Percentiles rank a stretch among this genome's conserved stretches.
phyloP scores from a whole-genome alignment of 2,329 filamentous ascomycete species.

The Talaromyces sp. region DNA sequence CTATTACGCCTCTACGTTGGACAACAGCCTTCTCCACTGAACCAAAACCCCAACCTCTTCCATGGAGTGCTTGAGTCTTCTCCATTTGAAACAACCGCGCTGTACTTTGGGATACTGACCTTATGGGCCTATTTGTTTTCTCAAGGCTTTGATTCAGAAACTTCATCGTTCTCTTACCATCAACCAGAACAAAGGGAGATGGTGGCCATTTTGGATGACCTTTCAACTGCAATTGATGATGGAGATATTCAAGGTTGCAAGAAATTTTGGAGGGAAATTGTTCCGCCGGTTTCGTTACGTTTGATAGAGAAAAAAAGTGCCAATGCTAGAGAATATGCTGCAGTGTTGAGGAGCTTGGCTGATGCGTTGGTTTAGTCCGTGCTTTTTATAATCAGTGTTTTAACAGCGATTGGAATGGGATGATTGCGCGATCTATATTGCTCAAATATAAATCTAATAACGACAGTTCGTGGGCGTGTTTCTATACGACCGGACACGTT shows the following conservation, averaged over 20 bases:
- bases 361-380: neutral
- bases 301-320: neutral
- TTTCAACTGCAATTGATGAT: neutral
- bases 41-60: neutral
- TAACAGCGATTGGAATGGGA: neutral
- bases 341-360: neutral
- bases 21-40: neutral
- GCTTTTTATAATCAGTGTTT: neutral
- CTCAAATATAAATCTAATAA: neutral
- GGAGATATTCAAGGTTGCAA: neutral
- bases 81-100: neutral
- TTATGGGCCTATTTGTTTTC: neutral
- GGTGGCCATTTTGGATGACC: neutral
- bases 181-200: neutral
- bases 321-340: neutral
- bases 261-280: neutral
- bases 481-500: neutral
- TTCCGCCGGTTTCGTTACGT: neutral
- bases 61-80: neutral
- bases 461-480: neutral
- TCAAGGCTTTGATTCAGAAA: neutral
- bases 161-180: neutral
- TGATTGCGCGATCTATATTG: neutral
- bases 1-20: neutral
- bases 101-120: neutral